These are phyloP conservation scores for Zymoseptoria tritici DNA, from an alignment of 2,329 filamentous ascomycete genomes.

Conservation along the genomic window DNA sequence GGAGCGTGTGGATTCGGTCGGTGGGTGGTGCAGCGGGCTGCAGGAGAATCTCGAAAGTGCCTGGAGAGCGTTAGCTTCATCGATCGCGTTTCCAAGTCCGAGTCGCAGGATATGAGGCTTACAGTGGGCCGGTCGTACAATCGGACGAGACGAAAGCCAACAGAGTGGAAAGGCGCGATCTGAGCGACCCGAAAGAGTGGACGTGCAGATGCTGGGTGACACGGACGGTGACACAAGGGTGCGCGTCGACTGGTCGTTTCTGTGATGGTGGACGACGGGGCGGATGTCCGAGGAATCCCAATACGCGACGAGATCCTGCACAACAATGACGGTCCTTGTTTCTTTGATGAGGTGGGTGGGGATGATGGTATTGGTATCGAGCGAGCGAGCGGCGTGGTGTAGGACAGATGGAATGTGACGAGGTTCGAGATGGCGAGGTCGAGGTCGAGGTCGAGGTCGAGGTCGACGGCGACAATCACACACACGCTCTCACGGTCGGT, in stretches of 20 bases:
- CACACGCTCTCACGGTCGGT: background rate
- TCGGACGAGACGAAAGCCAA: conserved; percentile 31
- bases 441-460: background rate
- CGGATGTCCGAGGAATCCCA: conserved; percentile 28
- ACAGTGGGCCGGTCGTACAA: conserved; percentile 24
- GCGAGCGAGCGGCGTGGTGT: background rate
- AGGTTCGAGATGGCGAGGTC: too few species aligned
- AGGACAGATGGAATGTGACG: background rate
- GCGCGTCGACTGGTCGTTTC: conserved; percentile 17
- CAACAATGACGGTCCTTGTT: conserved; percentile 1
- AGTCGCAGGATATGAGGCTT: conserved; percentile 33
- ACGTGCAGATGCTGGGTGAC: conserved; percentile 43
- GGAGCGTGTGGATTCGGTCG: conserved; percentile 19
- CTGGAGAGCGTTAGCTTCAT: conserved; percentile 34
- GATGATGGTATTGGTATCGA: background rate
- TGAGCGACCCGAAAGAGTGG: conserved; percentile 38
- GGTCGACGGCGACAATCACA: background rate
- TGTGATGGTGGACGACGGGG: conserved; percentile 28
- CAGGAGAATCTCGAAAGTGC: conserved; percentile 38
- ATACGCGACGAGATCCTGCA: background rate
- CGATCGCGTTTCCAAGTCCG: conserved; percentile 30
- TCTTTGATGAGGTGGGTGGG: background rate
- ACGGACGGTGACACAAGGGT: conserved; percentile 26
- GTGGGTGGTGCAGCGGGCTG: conserved; percentile 36
- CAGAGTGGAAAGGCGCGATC: conserved; percentile 30